Base-by-base conservation (phyloP, 768 basidiomycete genomes). In the Panaeolus papilionaceus region DNA sequence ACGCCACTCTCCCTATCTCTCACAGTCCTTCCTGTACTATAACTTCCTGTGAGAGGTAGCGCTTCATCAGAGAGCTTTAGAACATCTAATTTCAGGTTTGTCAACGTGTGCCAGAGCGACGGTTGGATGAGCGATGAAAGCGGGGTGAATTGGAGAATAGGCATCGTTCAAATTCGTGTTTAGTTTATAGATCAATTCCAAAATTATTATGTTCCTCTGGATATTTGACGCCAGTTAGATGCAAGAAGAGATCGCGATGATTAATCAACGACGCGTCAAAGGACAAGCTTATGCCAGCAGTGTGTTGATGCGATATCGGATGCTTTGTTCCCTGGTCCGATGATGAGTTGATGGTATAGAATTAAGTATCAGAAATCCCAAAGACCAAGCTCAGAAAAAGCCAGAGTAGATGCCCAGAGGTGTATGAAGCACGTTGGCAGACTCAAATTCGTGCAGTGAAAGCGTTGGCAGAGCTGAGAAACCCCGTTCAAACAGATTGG, bases 71-170 rank as follows among this genome's bases (percentile, higher is more conserved):
- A 91, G 28, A 99, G 86, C 68, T 89, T 89, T 47, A 96, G 88
- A 14, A 93, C 89, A 76, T 98, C 95, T 73, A 99, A 89, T 85
- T 99, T 99, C 79, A 95, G 79, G 37, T 85, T 80, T 1, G 94
- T 93, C 45, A 99, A 90, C 63, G 90, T 88, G 71, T 97, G 93
- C 96, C 96, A 99, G 78, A 99, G 95, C 2, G 89, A 85, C 0
- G 98, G 96, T 69, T 95, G 90, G 2, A 98, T 92, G 51, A 93
- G 84, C 8, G 95, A 95, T 4, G 91, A 84, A 72, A 99, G 90
- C 0, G 96, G 96, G 49, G 91, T 84, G 75, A 99, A 99, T 78
- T 98, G 95, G 28, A 99, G 85, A 73, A 92, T 84, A 38, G 84
- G 82, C 85, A 86, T 86, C 4, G 7, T 58, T 33, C 14, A 16